These are phyloP conservation scores for Metarhizium robertsii DNA, from an alignment of 2,329 filamentous ascomycete genomes.

Conservation along the genomic window DNA sequence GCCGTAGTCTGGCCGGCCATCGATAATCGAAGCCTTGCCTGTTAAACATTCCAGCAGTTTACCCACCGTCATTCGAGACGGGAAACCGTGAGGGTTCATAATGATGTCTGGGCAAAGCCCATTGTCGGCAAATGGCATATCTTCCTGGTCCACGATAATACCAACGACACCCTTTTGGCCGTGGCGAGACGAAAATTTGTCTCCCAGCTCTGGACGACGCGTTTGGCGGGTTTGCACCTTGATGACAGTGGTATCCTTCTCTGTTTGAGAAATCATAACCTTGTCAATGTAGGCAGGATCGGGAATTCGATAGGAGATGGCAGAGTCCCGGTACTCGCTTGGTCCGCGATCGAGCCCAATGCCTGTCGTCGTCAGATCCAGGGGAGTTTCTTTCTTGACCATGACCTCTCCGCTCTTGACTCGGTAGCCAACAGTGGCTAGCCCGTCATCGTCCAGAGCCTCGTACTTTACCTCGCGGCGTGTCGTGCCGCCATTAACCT, in stretches of 20 bases:
- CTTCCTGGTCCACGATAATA: conserved; percentile 92
- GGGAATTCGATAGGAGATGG: conserved; percentile 70
- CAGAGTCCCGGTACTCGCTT: conserved; percentile 57
- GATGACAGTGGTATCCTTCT: conserved; percentile 76
- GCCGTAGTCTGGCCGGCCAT: conserved; percentile 81
- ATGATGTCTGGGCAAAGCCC: conserved; percentile 97
- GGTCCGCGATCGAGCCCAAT: conserved; percentile 58
- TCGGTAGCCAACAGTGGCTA: conserved; percentile 77
- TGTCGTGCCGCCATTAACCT: conserved; percentile 48
- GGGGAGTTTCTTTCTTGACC: conserved; percentile 79
- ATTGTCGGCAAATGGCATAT: conserved; percentile 89
- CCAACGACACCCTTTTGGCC: conserved; percentile 97
- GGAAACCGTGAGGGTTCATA: conserved; percentile 99
- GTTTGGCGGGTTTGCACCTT: conserved; percentile 97
- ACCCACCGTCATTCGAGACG: conserved; percentile 97
- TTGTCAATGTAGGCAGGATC: conserved; percentile 92
- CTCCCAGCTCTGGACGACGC: conserved; percentile 83
- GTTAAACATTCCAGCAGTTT: conserved; percentile 94
- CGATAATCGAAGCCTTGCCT: conserved; percentile 84
- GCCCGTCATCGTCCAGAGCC: conserved; percentile 73
- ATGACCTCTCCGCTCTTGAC: conserved; percentile 75
- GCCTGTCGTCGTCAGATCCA: conserved; percentile 65
- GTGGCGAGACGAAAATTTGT: conserved; percentile 98
- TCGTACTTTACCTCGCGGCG: conserved; percentile 58
- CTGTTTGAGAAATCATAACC: conserved; percentile 85